phyloP scores from a whole-genome alignment of 257 asterid species.

The Solanum appendiculatum region DNA sequence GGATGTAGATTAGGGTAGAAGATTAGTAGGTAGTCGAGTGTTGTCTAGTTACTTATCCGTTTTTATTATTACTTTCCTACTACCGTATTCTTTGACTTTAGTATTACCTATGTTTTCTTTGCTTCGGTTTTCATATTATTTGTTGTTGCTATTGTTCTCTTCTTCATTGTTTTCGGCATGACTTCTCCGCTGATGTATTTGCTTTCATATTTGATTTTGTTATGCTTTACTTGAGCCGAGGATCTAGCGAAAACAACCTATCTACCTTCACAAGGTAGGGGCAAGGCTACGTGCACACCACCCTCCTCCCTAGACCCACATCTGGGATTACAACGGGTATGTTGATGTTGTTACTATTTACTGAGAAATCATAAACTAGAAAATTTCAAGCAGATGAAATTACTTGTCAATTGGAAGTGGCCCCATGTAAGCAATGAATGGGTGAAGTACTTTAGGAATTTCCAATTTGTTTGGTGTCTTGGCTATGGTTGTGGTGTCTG shows the following conservation, averaged over 20 bases:
- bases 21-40: neutral
- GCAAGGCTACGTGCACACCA: neutral
- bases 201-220: neutral
- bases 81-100: neutral
- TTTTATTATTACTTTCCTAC: neutral
- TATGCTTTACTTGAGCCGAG: neutral
- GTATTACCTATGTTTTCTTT: neutral
- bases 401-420: neutral
- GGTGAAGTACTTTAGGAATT: neutral
- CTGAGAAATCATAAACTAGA: neutral
- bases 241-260: neutral
- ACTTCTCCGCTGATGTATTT: neutral
- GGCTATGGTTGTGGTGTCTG: neutral
- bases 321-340: neutral
- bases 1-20: neutral
- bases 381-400: neutral
- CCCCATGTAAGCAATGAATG: neutral
- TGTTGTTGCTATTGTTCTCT: neutral
- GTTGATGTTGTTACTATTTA: neutral
- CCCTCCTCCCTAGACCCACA: neutral
- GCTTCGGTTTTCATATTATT: neutral
- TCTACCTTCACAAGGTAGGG: neutral
- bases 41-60: neutral
- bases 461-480: neutral
- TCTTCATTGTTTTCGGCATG: neutral